Percentiles rank a stretch among this genome's conserved stretches.
Conservation (phyloP, 140 eudicot genomes). For the Cichorium intybus region DNA sequence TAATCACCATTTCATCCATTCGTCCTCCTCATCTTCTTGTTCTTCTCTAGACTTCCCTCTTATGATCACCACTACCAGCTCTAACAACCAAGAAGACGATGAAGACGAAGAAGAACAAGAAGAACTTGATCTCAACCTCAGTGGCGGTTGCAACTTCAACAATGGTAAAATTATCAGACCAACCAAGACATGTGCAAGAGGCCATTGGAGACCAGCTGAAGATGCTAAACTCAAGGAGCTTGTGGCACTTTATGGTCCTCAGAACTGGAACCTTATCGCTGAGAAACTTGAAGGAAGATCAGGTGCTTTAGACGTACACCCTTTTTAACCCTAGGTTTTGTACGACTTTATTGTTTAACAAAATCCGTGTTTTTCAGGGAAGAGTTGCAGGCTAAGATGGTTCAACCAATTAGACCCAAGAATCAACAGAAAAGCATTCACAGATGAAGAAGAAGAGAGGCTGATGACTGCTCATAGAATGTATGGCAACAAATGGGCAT, state of each 20-base stretch:
- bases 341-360: neutral
- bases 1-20: conserved; percentile 23
- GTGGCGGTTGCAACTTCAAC: conserved; percentile 11
- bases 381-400: conserved; percentile 80
- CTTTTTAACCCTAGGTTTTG: neutral
- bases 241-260: conserved; percentile 75
- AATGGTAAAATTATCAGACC: conserved; percentile 24
- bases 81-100: conserved; percentile 29
- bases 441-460: conserved; percentile 76
- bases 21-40: conserved; percentile 28
- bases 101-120: conserved; percentile 30
- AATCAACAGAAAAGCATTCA: conserved; percentile 68
- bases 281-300: conserved; percentile 73
- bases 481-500: conserved; percentile 80
- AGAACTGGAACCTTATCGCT: conserved; percentile 76
- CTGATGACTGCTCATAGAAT: conserved; percentile 67
- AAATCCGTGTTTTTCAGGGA: conserved; percentile 32
- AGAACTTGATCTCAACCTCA: conserved; percentile 38
- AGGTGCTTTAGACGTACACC: conserved; percentile 28
- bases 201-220: conserved; percentile 83
- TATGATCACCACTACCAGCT: neutral
- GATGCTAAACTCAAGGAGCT: conserved; percentile 68
- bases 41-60: conserved; percentile 24
- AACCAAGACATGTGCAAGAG: conserved; percentile 60
- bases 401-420: conserved; percentile 74